Evolutionary conservation across 768 basidiomycete species (phyloP).

Genomic region (Polyporus arcularius): DNA sequence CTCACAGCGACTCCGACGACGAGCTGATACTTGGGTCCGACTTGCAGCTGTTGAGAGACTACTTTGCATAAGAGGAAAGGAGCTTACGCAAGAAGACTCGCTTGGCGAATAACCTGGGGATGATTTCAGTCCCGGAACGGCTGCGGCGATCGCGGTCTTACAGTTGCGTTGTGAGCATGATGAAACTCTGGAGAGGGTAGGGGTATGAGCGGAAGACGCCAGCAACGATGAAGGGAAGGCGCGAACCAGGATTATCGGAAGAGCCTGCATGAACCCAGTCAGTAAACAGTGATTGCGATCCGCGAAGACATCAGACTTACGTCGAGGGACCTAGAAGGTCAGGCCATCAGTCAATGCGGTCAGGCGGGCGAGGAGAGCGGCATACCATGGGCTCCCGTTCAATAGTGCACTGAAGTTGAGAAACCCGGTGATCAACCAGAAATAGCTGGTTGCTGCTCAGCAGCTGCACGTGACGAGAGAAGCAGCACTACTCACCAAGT

Average conservation of each 20-base stretch:
- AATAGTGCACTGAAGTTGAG: not conserved
- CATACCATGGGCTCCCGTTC: not conserved
- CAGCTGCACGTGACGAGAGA: not conserved
- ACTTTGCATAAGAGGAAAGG: not conserved
- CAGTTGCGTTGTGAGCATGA: not conserved
- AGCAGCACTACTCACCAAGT: not conserved
- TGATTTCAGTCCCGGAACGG: not conserved
- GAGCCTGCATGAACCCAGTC: not conserved
- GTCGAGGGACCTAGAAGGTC: not conserved
- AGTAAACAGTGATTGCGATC: not conserved
- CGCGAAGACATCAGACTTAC: not conserved
- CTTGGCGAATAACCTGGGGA: not conserved
- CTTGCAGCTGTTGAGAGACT: not conserved
- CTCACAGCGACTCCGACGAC: not conserved
- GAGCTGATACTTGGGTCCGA: not conserved
- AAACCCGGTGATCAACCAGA: not conserved
- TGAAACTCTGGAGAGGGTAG: not conserved
- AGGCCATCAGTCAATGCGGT: not conserved
- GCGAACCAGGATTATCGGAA: not conserved
- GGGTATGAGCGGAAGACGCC: not conserved
- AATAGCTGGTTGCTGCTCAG: not conserved
- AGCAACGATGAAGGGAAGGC: not conserved
- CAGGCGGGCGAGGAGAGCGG: no score
- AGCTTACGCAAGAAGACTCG: not conserved
- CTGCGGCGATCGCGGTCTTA: not conserved